These are phyloP conservation scores for Luffa acutangula DNA, from an alignment of 306 rosid genomes.

Conservation along the genomic window DNA sequence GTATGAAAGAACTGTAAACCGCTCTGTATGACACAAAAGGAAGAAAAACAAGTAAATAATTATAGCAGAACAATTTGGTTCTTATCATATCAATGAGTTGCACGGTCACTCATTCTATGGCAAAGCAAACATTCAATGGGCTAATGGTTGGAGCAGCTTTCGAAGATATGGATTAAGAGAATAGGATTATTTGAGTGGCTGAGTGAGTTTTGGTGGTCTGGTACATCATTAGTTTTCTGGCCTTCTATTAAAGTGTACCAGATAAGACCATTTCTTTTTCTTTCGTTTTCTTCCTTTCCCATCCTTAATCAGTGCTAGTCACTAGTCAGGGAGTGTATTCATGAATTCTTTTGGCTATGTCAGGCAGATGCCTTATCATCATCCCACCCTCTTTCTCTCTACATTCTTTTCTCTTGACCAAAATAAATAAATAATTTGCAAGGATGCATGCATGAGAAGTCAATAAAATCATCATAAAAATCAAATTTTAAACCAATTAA, in stretches of 20 bases:
- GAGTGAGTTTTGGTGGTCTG: background rate
- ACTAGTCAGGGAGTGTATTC: background rate
- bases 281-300: background rate
- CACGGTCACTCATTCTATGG: background rate
- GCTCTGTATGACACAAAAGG: constrained; percentile 34
- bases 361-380: background rate
- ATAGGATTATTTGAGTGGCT: background rate
- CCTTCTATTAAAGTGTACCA: background rate
- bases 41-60: constrained; percentile 4
- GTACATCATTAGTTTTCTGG: background rate
- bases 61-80: background rate
- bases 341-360: background rate
- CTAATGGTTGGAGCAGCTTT: background rate
- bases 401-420: background rate
- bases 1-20: constrained; percentile 72
- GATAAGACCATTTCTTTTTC: background rate
- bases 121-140: background rate
- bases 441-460: background rate
- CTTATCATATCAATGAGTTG: background rate
- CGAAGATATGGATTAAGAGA: background rate
- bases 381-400: background rate
- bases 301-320: background rate
- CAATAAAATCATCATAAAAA: background rate
- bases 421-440: background rate
- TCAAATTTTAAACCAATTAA: background rate